phyloP scores from a whole-genome alignment of 208 protist genomes.

The Leishmania martiniquensis region DNA sequence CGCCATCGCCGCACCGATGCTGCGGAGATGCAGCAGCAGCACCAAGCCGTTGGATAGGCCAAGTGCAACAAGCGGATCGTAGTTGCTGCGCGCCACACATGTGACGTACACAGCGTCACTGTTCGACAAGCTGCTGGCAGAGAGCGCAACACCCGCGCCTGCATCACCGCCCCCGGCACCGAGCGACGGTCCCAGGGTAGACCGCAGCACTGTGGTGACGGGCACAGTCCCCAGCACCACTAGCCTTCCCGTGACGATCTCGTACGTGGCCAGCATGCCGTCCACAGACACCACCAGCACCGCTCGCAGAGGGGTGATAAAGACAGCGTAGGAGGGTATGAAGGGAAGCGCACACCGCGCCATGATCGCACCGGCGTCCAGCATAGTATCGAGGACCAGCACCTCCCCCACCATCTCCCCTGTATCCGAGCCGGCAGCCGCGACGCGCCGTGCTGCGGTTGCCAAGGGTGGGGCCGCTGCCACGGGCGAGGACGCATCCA shows the following conservation, averaged over 20 bases:
- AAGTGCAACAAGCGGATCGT: conserved; percentile 80
- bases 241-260: conserved; percentile 44
- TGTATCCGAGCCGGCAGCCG: not conserved
- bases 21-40: conserved; percentile 52
- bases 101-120: conserved; percentile 37
- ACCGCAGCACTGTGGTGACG: conserved; percentile 25
- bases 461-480: not conserved
- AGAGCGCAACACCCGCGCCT: not conserved
- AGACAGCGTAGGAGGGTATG: conserved; percentile 68
- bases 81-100: conserved; percentile 53
- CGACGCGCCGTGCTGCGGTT: not conserved
- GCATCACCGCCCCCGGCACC: conserved; percentile 6
- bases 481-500: not conserved
- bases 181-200: conserved; percentile 7
- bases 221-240: conserved; percentile 41
- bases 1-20: conserved; percentile 27
- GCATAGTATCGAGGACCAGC: conserved; percentile 37
- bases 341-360: conserved; percentile 77
- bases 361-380: conserved; percentile 40
- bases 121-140: not conserved
- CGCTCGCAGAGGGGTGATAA: conserved; percentile 50
- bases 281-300: conserved; percentile 70
- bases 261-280: conserved; percentile 66
- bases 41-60: conserved; percentile 64
- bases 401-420: conserved; percentile 42